Evolutionary conservation across 1,139 yeast species (phyloP), one percentile per base, ranked within the genome.

Genomic region (Suhomyces maxii): DNA sequence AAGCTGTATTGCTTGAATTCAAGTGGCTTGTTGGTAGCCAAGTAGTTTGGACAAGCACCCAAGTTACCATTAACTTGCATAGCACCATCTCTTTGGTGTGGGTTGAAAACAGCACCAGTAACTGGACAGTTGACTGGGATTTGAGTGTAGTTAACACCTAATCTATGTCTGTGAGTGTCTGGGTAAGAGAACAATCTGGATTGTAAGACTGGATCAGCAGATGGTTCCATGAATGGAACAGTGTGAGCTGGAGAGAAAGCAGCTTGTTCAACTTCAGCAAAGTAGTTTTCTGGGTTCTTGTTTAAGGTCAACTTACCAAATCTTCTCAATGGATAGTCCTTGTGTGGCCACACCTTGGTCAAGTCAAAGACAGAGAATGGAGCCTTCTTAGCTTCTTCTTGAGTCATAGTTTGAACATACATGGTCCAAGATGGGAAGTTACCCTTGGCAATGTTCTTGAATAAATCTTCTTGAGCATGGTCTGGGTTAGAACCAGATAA

Each of bases 181-280:
- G 91, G 83, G 72, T 88, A 88, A 34, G 95, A 85, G 69, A 87
- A 88, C 57, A 88, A 74, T 69, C 96, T 82, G 14, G 90, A 82
- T 72, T 88, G 96, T 66, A 88, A 76, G 41, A 88, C 95, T 42
- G 95, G 95, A 65, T 88, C 96, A 56, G 90, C 90, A 41, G 90
- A 83, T 43, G 96, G 80, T 68, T 86, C 89, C 78, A 85, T 82
- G 58, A 86, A 88, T 47, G 95, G 95, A 48, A 88, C 89, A 34
- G 90, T 81, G 69, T 88, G 89, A 36, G 90, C 79, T 51, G 96
- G 96, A 40, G 90, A 77, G 70, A 87, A 86, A 11, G 91, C 91
- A 53, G 86, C 85, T 69, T 85, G 91, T 69, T 86, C 93, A 59
- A 84, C 83, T 65, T 86, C 91, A 56, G 89, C 89, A 69, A 84